phyloP scores from a whole-genome alignment of 2,329 filamentous ascomycete species.

The Aspergillus calidoustus region DNA sequence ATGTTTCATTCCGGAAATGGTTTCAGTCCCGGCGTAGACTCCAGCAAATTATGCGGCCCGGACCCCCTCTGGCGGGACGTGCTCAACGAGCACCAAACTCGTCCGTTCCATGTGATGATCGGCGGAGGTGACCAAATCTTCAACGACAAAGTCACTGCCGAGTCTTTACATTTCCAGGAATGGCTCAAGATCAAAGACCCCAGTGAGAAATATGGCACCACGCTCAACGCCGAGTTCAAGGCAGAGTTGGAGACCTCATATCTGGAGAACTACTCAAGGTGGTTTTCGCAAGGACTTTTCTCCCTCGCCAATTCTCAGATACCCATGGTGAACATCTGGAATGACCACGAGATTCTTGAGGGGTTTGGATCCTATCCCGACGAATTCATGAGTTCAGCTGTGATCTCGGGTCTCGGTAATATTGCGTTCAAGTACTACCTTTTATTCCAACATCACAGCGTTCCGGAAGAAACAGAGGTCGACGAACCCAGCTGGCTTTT shows the following conservation, averaged over 20 bases:
- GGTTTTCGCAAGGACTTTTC: conserved; percentile 96
- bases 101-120: conserved; percentile 97
- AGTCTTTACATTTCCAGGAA: conserved; percentile 76
- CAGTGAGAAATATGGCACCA: conserved; percentile 75
- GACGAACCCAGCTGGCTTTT: conserved; percentile 92
- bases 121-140: conserved; percentile 97
- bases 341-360: conserved; percentile 91
- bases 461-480: conserved; percentile 76
- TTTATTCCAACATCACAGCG: conserved; percentile 95
- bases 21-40: conserved; percentile 79
- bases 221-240: conserved; percentile 81
- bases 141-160: conserved; percentile 79
- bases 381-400: conserved; percentile 85
- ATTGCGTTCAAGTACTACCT: conserved; percentile 99
- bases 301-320: conserved; percentile 92
- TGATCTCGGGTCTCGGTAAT: conserved; percentile 86
- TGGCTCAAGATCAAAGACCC: conserved; percentile 85
- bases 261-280: conserved; percentile 83
- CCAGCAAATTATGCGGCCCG: conserved; percentile 83
- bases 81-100: conserved; percentile 85
- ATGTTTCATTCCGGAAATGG: conserved; percentile 99
- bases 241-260: conserved; percentile 88
- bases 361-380: conserved; percentile 93
- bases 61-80: conserved; percentile 98
- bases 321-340: conserved; percentile 97